These are phyloP conservation scores for Metschnikowia dekortorum DNA, from an alignment of 805 yeast genomes.

Conservation along the genomic window DNA sequence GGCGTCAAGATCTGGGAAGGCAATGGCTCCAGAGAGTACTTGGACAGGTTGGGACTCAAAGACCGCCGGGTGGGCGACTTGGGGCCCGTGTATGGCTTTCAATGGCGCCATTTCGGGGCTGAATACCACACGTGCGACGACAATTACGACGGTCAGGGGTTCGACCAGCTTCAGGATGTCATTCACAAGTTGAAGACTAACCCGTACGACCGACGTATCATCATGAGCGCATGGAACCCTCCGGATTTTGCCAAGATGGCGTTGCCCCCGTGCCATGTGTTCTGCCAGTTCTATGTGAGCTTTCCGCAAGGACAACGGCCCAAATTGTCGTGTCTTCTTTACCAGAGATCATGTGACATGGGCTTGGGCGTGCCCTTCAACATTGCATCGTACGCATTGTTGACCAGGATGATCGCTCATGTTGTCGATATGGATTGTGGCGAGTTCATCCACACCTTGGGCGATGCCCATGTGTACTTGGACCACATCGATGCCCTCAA, in stretches of 20 bases:
- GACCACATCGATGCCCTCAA: conserved; percentile 91
- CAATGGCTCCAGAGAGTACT: conserved; percentile 87
- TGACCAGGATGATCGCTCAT: conserved; percentile 92
- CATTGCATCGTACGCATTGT: conserved; percentile 91
- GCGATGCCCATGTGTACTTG: conserved; percentile 92
- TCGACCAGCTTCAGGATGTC: conserved; percentile 80
- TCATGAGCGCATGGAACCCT: conserved; percentile 98
- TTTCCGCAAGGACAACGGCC: conserved; percentile 61
- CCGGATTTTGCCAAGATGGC: conserved; percentile 95
- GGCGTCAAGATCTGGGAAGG: conserved; percentile 99
- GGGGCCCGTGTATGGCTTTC: conserved; percentile 98
- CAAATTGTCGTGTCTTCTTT: conserved; percentile 77
- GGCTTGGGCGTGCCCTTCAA: conserved; percentile 99
- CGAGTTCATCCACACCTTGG: conserved; percentile 91
- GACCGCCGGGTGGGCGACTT: conserved; percentile 87
- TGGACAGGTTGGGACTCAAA: conserved; percentile 76
- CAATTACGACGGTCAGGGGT: conserved; percentile 84
- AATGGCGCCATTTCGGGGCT: conserved; percentile 99
- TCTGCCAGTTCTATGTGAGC: conserved; percentile 90
- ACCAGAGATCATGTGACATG: conserved; percentile 99
- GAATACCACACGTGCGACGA: conserved; percentile 80
- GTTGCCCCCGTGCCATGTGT: conserved; percentile 96
- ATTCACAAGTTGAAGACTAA: conserved; percentile 76
- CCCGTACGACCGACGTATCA: conserved; percentile 93
- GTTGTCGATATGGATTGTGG: conserved; percentile 95